Base-by-base conservation (phyloP, 139 green algal genomes). In the Tetraselmis chui region DNA sequence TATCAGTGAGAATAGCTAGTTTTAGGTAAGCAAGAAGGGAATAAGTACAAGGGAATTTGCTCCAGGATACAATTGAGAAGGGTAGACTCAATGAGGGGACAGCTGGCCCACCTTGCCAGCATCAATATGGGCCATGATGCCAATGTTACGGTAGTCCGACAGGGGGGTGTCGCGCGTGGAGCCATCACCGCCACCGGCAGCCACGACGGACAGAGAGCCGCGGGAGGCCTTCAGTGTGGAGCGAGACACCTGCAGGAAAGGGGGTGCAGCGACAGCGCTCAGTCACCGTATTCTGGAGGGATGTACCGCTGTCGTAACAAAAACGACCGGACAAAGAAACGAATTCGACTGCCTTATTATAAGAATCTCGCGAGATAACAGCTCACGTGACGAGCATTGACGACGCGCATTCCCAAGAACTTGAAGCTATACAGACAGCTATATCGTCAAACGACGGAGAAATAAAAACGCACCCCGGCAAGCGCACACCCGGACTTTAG, bases 101-200 rank as follows among this genome's bases (percentile, higher is more conserved):
- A 30, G 0, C 76, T 23, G n/a, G 26, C 76, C 0, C 2, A 94
- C 91, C 89, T 98, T 98, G 83, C 94, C 95, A 67, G 95, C 95
- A 79, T 98, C 95, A 82, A 98, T 98, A 88, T 98, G 95, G 18
- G 96, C 97, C 94, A 98, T 98, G 89, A 99, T 99, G 89, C 97
- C 97, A 82, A 99, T 99, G 90, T 99, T 99, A 76, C 97, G 91
- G 92, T 99, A 99, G 80, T 91, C 94, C 26, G 96, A 84, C 45
- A 99, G 90, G 1, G 92, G 84, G 87, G 45, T 67, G 45, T 25
- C 45, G 45, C 45, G 45, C 11, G 45, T 67, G 18, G 45, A 67
- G 18, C 45, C 45, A 67, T 67, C 45, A 67, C 18, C 45, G 11
- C 18, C 18, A 18, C 45, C 45, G 18, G 45, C 45, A 18, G 45